Percentiles rank a stretch among this genome's conserved stretches.
Conservation (phyloP, 768 basidiomycete genomes). For the Lentinula sp. region DNA sequence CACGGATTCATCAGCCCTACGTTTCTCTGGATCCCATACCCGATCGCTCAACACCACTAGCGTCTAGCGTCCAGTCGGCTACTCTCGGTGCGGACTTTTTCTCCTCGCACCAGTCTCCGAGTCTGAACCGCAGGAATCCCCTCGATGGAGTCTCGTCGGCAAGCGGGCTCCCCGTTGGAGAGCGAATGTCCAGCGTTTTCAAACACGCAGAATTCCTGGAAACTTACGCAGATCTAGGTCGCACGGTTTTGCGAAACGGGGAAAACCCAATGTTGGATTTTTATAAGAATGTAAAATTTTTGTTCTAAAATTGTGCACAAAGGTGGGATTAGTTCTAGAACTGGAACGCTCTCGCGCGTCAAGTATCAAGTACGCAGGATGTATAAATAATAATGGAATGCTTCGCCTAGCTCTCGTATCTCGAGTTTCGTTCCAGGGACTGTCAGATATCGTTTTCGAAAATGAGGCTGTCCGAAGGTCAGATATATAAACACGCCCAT, state of each 20-base stretch:
- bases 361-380: conserved; percentile 39
- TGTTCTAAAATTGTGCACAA: conserved; percentile 49
- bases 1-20: background rate
- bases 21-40: conserved; percentile 20
- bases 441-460: conserved; percentile 64
- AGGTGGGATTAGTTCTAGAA: background rate
- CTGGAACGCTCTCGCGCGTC: background rate
- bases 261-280: conserved; percentile 87
- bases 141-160: conserved; percentile 68
- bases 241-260: conserved; percentile 70
- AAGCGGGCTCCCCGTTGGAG: conserved; percentile 75
- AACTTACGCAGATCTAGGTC: conserved; percentile 71
- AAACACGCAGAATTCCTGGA: conserved; percentile 86
- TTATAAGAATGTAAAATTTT: conserved; percentile 91
- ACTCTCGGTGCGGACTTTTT: conserved; percentile 63
- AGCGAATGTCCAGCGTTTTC: conserved; percentile 78
- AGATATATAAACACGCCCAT: conserved; percentile 67
- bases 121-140: conserved; percentile 51
- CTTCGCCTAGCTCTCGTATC: conserved; percentile 67
- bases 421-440: conserved; percentile 54
- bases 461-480: conserved; percentile 89
- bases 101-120: conserved; percentile 59
- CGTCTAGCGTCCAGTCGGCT: conserved; percentile 41
- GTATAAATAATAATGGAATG: conserved; percentile 57
- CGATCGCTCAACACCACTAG: conserved; percentile 47